Conservation (phyloP, 805 yeast genomes). For the Grigorovia transvaalensis region DNA sequence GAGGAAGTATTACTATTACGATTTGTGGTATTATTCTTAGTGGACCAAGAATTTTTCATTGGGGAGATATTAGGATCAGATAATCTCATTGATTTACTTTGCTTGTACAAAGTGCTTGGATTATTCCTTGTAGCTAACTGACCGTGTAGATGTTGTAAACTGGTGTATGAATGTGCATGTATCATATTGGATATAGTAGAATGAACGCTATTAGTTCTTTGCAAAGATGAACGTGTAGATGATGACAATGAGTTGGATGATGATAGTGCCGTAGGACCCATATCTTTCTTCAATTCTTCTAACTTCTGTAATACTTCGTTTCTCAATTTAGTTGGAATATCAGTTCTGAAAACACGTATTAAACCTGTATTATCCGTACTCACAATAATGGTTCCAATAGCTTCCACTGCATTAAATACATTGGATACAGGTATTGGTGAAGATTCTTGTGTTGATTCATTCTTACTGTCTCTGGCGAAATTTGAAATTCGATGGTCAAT, state of each 20-base stretch:
- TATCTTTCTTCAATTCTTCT: conserved; percentile 6
- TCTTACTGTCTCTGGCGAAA: not conserved
- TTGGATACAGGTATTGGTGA: not conserved
- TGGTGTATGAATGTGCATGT: conserved; percentile 3
- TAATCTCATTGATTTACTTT: not conserved
- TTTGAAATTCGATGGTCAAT: not conserved
- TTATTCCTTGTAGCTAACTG: not conserved
- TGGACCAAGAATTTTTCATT: not conserved
- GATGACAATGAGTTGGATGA: not conserved
- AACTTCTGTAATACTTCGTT: conserved; percentile 24
- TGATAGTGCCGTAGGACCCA: not conserved
- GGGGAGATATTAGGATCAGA: not conserved
- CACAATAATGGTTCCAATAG: conserved; percentile 45
- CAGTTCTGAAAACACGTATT: conserved; percentile 73
- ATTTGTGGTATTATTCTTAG: not conserved
- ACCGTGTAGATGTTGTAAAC: not conserved
- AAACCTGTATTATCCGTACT: conserved; percentile 67
- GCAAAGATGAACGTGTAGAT: conserved; percentile 2
- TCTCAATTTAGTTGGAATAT: conserved; percentile 46
- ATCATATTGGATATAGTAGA: not conserved
- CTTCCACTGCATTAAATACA: conserved; percentile 19
- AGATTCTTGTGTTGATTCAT: not conserved
- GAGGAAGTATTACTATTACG: not conserved
- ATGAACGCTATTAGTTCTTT: not conserved
- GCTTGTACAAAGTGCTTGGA: not conserved